phyloP scores from a whole-genome alignment of 2,329 filamentous ascomycete genomes.

The Penicillium occitanis region DNA sequence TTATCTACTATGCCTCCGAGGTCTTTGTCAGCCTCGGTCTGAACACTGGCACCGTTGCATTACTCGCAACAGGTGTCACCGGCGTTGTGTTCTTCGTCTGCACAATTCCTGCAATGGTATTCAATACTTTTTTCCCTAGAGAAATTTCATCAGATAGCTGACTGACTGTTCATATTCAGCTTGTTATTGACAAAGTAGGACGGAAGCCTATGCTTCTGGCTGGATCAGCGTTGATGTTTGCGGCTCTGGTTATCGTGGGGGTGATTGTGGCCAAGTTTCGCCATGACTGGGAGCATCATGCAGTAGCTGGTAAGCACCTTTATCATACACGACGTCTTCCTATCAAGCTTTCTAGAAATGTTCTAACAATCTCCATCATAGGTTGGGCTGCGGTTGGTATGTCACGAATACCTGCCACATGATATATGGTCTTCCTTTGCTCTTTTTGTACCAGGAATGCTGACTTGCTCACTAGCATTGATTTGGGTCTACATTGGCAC shows the following conservation, averaged over 20 bases:
- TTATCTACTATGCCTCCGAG: constrained; percentile 47
- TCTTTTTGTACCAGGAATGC: no score
- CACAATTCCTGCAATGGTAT: constrained; percentile 35
- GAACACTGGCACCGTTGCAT: constrained; percentile 34
- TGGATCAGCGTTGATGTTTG: constrained; percentile 48
- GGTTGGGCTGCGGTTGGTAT: constrained; percentile 53
- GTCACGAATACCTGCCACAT: neutral
- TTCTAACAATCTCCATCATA: neutral
- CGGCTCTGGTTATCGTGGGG: constrained; percentile 53
- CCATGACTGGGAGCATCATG: constrained; percentile 52
- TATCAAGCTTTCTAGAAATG: neutral
- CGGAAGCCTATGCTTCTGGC: constrained; percentile 48
- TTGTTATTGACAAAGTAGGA: constrained; percentile 48
- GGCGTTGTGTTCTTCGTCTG: constrained; percentile 35
- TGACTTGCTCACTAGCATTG: constrained; percentile 40
- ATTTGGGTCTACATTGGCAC: constrained; percentile 63
- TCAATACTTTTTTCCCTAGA: neutral
- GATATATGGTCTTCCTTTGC: no score
- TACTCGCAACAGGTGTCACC: constrained; percentile 38
- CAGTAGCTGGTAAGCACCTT: constrained; percentile 38
- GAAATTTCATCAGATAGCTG: neutral
- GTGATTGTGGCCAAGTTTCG: constrained; percentile 56
- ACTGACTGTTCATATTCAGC: neutral
- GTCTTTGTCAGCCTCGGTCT: constrained; percentile 39
- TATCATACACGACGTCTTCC: no score